Conservation (phyloP, 2,329 filamentous ascomycete species). For the Helminthosporium solani region DNA sequence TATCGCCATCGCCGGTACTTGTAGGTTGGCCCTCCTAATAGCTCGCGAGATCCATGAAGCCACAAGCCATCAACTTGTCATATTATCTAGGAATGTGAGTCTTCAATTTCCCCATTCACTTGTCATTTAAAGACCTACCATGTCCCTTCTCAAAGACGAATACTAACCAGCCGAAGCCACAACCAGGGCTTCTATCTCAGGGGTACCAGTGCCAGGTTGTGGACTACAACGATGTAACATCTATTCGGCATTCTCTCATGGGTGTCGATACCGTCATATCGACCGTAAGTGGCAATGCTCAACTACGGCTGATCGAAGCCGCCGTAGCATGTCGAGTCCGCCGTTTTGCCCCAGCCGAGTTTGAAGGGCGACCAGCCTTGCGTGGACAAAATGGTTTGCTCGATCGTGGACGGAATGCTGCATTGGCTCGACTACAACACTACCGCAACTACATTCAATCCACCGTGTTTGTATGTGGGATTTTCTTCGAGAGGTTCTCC, state of each 20-base stretch:
- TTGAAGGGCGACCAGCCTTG: constrained; percentile 63
- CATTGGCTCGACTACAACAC: constrained; percentile 57
- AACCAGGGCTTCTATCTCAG: constrained; percentile 55
- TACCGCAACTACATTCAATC: constrained; percentile 62
- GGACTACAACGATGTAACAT: constrained; percentile 62
- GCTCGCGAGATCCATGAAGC: constrained; percentile 60
- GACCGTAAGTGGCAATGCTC: constrained; percentile 65
- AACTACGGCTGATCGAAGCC: constrained; percentile 71
- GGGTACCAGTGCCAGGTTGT: constrained; percentile 68
- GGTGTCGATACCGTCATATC: constrained; percentile 76
- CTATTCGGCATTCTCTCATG: constrained; percentile 65
- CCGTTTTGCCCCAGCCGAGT: constrained; percentile 73
- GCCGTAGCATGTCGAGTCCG: constrained; percentile 64
- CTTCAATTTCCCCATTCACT: neutral
- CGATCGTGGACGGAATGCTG: constrained; percentile 61
- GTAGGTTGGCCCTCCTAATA: constrained; percentile 59
- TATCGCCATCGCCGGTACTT: constrained; percentile 63
- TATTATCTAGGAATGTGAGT: constrained; percentile 67
- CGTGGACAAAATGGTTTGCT: constrained; percentile 60
- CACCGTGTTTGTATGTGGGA: constrained; percentile 71
- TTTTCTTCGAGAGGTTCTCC: constrained; percentile 75
- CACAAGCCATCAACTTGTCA: constrained; percentile 66
- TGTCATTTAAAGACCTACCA: neutral
- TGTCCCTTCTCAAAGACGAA: neutral
- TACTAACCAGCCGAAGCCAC: constrained; percentile 46